Percentiles rank a stretch among this genome's conserved stretches.
These are phyloP conservation scores for Candida railenensis DNA, from an alignment of 805 yeast species.

Conservation along the genomic window DNA sequence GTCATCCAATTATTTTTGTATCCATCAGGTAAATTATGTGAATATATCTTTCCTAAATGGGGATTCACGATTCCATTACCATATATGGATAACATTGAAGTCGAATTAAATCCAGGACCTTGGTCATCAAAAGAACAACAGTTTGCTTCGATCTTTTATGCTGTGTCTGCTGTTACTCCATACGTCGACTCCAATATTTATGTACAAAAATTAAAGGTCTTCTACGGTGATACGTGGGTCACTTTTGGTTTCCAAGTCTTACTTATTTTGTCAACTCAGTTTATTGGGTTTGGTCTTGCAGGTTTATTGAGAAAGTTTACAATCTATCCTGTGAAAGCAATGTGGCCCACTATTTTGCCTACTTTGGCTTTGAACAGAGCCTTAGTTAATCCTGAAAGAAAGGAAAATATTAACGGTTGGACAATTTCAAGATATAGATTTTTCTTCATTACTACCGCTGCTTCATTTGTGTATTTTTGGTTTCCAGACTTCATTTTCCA, in stretches of 20 bases:
- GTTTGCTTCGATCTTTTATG: slow-evolving; percentile 47
- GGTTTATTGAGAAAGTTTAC: slow-evolving; percentile 31
- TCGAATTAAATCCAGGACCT: slow-evolving; percentile 56
- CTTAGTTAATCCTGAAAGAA: slow-evolving; percentile 22
- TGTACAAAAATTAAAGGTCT: slow-evolving; percentile 20
- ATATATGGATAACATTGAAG: slow-evolving; percentile 17
- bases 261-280: slow-evolving; percentile 22
- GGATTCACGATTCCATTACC: slow-evolving; percentile 16
- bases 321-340: slow-evolving; percentile 48
- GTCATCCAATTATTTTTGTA: slow-evolving; percentile 46
- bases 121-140: slow-evolving; percentile 67
- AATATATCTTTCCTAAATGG: slow-evolving; percentile 36
- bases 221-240: slow-evolving; percentile 26
- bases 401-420: slow-evolving; percentile 32
- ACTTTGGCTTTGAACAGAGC: slow-evolving; percentile 28
- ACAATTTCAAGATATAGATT: slow-evolving; percentile 23
- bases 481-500: slow-evolving; percentile 25
- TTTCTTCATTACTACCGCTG: slow-evolving; percentile 12
- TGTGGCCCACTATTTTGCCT: slow-evolving; percentile 50
- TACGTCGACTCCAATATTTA: slow-evolving; percentile 33
- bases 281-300: slow-evolving; percentile 31
- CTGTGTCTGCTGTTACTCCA: slow-evolving; percentile 20
- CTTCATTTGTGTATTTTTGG: slow-evolving; percentile 29
- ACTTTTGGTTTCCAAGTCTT: slow-evolving; percentile 25
- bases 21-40: slow-evolving; percentile 40